Evolutionary conservation across 176 grass and related monocot genomes (phyloP).

Genomic region (Musa itinerans): DNA sequence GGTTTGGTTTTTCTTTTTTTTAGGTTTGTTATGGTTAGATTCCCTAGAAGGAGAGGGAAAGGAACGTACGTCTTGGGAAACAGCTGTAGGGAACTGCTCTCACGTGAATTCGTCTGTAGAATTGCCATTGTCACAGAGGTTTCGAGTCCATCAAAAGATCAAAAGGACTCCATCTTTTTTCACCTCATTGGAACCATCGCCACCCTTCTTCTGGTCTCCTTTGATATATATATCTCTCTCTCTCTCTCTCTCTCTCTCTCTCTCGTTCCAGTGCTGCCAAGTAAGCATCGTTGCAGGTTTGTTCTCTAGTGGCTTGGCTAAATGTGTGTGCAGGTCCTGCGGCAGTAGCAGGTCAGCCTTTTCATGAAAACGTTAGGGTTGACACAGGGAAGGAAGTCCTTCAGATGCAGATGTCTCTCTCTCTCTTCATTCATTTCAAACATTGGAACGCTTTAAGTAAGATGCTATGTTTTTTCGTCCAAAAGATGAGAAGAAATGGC

Average conservation of each 20-base stretch:
- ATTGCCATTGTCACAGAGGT: neutral
- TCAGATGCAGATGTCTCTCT: neutral
- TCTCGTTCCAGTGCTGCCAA: constrained; percentile 28
- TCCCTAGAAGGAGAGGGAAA: constrained; percentile 7
- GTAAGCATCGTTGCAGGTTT: constrained; percentile 25
- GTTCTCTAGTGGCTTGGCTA: constrained; percentile 23
- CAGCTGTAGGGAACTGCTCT: constrained; percentile 8
- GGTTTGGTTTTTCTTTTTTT: constrained; percentile 20
- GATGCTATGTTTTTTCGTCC: too few relatives aligned
- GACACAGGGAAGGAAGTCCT: neutral
- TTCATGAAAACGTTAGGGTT: constrained; percentile 8
- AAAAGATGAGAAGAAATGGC: too few relatives aligned
- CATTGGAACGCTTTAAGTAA: neutral
- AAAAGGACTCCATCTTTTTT: neutral
- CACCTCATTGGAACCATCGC: neutral
- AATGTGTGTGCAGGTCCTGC: constrained; percentile 3
- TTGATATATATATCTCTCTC: neutral
- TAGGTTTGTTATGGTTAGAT: constrained; percentile 36
- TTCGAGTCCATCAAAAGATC: neutral
- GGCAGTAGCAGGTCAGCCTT: neutral
- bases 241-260: neutral
- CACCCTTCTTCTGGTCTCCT: neutral
- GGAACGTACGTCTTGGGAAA: neutral
- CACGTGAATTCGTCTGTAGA: constrained; percentile 10
- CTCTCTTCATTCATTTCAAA: neutral